phyloP scores from a whole-genome alignment of 306 rosid species.

The Inga leiocalycina region DNA sequence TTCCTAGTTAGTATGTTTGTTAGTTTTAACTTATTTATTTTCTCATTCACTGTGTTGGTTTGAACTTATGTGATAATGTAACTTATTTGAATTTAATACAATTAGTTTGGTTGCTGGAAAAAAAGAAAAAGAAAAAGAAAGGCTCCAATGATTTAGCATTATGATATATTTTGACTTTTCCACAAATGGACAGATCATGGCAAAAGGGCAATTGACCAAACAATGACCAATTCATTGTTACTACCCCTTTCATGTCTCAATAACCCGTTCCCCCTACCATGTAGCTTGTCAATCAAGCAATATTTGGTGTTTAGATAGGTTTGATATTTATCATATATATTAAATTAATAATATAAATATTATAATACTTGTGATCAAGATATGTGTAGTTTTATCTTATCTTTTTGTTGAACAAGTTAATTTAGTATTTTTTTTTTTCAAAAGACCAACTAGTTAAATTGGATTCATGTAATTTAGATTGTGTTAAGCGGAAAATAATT shows the following conservation, averaged over 20 bases:
- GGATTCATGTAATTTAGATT: neutral
- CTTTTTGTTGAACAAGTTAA: neutral
- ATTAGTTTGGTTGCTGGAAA: no score
- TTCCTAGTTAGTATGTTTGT: no score
- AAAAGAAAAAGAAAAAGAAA: neutral
- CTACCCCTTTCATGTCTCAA: neutral
- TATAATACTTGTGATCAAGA: neutral
- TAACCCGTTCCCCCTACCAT: conserved; percentile 5
- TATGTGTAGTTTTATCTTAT: neutral
- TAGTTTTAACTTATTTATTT: no score
- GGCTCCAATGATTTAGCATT: neutral
- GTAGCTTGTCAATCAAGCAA: conserved; percentile 27
- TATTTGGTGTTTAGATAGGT: neutral
- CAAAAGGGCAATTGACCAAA: conserved; percentile 11
- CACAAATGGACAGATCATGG: neutral
- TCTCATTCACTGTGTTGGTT: no score
- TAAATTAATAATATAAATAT: neutral
- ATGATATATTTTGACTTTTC: conserved; percentile 23
- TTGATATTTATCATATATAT: neutral
- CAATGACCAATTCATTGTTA: neutral
- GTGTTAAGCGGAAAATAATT: neutral
- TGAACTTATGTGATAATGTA: no score
- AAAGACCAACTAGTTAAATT: neutral
- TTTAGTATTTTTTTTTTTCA: neutral
- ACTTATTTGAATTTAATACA: no score